A percentile compares a stretch with the other conserved stretches of the same genome.
phyloP scores from a whole-genome alignment of 2,329 filamentous ascomycete genomes.

The Exophiala sideris region DNA sequence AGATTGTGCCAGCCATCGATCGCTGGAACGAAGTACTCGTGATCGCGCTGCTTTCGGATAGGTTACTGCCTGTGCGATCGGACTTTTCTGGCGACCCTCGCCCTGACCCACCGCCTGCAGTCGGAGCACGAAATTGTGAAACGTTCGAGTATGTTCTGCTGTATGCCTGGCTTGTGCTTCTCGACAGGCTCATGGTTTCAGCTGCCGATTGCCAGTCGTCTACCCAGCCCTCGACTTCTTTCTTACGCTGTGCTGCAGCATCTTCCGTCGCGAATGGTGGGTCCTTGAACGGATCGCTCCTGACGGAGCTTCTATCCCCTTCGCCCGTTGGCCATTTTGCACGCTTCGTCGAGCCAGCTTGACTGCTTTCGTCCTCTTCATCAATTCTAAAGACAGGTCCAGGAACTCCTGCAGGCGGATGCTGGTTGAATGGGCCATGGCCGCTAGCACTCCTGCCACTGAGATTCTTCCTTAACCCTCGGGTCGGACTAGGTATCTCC shows the following conservation, averaged over 20 bases:
- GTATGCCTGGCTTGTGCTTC: slow-evolving; percentile 26
- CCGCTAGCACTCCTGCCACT: slow-evolving; percentile 37
- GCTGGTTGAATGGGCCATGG: slow-evolving; percentile 15
- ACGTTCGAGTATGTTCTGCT: slow-evolving; percentile 28
- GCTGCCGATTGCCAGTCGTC: slow-evolving; percentile 31
- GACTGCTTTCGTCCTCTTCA: slow-evolving; percentile 28
- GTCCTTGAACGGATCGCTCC: slow-evolving; percentile 28
- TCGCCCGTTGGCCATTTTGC: slow-evolving; percentile 2
- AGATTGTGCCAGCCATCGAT: slow-evolving; percentile 38
- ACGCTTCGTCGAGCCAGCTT: slow-evolving; percentile 21
- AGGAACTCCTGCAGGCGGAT: slow-evolving; percentile 16
- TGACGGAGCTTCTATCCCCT: slow-evolving; percentile 10
- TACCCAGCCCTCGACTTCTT: slow-evolving; percentile 30
- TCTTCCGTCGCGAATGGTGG: slow-evolving; percentile 12
- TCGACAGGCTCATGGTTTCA: slow-evolving; percentile 27
- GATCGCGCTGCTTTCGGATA: slow-evolving; percentile 51
- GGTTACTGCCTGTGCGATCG: slow-evolving; percentile 54
- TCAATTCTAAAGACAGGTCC: slow-evolving; percentile 27
- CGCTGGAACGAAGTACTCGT: slow-evolving; percentile 18
- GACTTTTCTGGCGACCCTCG: slow-evolving; percentile 42
- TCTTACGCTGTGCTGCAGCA: slow-evolving; percentile 24
- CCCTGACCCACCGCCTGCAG: slow-evolving; percentile 23
- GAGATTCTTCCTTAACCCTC: slow-evolving; percentile 38
- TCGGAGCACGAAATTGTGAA: slow-evolving; percentile 21
- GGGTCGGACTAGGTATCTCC: slow-evolving; percentile 40